Base-by-base conservation (phyloP, 768 basidiomycete genomes). In the Trametes cinnabarina region DNA sequence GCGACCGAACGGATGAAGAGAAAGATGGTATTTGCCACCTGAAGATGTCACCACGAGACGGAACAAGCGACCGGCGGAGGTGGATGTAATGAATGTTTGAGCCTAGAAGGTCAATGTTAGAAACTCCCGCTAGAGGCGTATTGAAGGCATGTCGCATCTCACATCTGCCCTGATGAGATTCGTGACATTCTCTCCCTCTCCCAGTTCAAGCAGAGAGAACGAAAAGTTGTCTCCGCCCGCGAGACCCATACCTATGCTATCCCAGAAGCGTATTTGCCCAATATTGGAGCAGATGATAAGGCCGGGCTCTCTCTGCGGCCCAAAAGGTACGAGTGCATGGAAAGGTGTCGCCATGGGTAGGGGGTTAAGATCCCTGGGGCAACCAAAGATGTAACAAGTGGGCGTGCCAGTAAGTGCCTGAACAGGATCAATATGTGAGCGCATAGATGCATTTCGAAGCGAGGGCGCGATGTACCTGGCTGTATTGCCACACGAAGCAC, bases 251-350 rank as follows among this genome's bases (percentile, higher is more conserved):
- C 86, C 86, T 41, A 95, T 87, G 58, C 86, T 88, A 55, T 94
- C 87, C 94, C 94, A 98, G 69, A 92, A 90, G 35, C 90, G 83
- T 54, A 92, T 74, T 61, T 85, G 77, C 4, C 94, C 94, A 0
- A 79, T 73, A 6, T 81, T 74, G 8, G 88, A 88, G 48, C 91
- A 74, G 50, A 95, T 80, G 41, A 97, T 84, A 37, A 96, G 82
- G 23, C 94, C 94, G 3, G 94, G 94, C 73, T 98, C 94, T 40
- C 90, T 83, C 12, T 82, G 78, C 4, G 78, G 60, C 12, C 81
- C 81, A 65, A 82, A 82, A 15, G 90, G 88, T 20, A 92, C 82
- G 15, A 93, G 80, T 2, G 73, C 75, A 41, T 79, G 72, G 43
- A 75, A 68, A 4, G 79, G 79, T 9, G 77, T 68, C n/a, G 78